Conservation (phyloP, 441 rosid genomes). For the Cnidoscolus chayamansa region DNA sequence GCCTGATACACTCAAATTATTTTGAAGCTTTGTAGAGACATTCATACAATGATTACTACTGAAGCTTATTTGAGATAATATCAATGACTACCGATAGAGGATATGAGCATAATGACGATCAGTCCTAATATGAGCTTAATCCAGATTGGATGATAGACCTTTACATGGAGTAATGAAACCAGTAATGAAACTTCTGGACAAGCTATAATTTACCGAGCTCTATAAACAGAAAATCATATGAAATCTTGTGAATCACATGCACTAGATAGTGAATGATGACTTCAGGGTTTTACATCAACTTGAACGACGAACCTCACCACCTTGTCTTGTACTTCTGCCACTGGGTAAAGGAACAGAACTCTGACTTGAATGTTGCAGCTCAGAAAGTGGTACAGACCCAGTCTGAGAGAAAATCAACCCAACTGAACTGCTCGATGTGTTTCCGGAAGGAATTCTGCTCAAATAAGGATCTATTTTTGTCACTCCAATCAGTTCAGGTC, state of each 20-base stretch:
- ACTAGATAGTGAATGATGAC: constrained; percentile 20
- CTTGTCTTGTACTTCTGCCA: constrained; percentile 66
- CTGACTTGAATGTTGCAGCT: constrained; percentile 69
- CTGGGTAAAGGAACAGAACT: constrained; percentile 59
- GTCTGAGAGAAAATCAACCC: constrained; percentile 75
- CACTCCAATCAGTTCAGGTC: constrained; percentile 54
- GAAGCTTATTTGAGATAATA: constrained; percentile 32
- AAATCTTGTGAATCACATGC: constrained; percentile 24
- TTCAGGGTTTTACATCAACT: constrained; percentile 37
- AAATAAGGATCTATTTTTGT: constrained; percentile 55
- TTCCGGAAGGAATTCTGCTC: constrained; percentile 60
- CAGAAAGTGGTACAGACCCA: constrained; percentile 57
- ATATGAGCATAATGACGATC: not conserved
- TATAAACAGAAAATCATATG: constrained; percentile 29
- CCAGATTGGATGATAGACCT: constrained; percentile 32
- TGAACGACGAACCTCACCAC: constrained; percentile 62
- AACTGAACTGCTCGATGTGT: constrained; percentile 64
- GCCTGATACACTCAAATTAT: constrained; percentile 29
- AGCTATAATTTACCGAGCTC: constrained; percentile 35
- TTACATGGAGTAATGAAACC: constrained; percentile 24
- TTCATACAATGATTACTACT: constrained; percentile 20
- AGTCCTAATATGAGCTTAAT: constrained; percentile 27
- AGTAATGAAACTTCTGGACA: constrained; percentile 33
- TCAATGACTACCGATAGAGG: not conserved
- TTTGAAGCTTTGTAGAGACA: constrained; percentile 17